Evolutionary conservation across 1,284 basidiomycete genomes (phyloP).

Genomic region (Dichomitus squalens): DNA sequence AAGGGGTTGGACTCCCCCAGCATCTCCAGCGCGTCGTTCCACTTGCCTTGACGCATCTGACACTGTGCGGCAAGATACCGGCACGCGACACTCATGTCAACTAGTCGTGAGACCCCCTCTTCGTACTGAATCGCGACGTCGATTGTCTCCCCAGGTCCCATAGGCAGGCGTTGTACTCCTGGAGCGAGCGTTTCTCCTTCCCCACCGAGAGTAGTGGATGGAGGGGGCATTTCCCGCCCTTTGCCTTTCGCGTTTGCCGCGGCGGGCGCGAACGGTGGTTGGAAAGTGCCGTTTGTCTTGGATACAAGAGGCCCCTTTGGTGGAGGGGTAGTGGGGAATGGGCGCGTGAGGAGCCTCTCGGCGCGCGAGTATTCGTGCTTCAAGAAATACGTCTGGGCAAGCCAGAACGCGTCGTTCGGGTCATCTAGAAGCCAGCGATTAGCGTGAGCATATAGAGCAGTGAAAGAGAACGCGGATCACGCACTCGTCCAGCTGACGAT

Average conservation of each 20-base stretch:
- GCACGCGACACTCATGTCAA: slow-evolving; percentile 92
- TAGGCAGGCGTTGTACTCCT: slow-evolving; percentile 58
- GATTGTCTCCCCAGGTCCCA: slow-evolving; percentile 65
- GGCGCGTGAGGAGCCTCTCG: slow-evolving; percentile 86
- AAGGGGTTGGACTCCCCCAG: slow-evolving; percentile 92
- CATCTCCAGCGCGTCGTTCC: slow-evolving; percentile 91
- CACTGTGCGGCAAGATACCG: slow-evolving; percentile 95
- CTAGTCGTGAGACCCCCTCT: slow-evolving; percentile 72
- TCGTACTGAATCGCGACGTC: slow-evolving; percentile 63
- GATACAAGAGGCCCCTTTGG: slow-evolving; percentile 38
- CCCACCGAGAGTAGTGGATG: slow-evolving; percentile 1
- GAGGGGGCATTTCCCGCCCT: slow-evolving; percentile 51
- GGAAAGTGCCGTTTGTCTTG: slow-evolving; percentile 47
- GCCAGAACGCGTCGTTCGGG: slow-evolving; percentile 97
- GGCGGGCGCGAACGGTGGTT: slow-evolving; percentile 27
- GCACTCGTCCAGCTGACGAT: slow-evolving; percentile 91
- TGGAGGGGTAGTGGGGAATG: slow-evolving; percentile 61
- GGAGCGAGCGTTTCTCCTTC: slow-evolving; percentile 22
- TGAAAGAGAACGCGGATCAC: slow-evolving; percentile 36
- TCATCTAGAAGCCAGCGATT: slow-evolving; percentile 62
- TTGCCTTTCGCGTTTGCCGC: slow-evolving; percentile 51
- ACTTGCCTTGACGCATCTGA: slow-evolving; percentile 91
- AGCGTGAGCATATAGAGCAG: not conserved
- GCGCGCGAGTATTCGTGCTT: slow-evolving; percentile 95
- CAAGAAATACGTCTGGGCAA: slow-evolving; percentile 96